Conservation (phyloP, 2,329 filamentous ascomycete species). For the Ascochyta fabae region DNA sequence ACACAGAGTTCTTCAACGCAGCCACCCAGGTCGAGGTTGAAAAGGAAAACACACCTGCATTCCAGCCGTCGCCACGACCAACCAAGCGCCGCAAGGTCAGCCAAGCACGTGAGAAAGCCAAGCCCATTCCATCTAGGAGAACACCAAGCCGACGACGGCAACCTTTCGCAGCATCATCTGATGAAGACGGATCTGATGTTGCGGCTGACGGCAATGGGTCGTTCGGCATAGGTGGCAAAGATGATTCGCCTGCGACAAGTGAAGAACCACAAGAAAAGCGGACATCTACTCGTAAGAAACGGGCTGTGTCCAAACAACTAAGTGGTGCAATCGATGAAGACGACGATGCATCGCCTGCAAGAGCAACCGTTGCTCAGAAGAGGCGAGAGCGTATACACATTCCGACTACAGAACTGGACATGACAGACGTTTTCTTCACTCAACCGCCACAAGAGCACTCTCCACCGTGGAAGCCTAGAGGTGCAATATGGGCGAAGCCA, state of each 20-base stretch:
- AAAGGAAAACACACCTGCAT: slow-evolving; percentile 38
- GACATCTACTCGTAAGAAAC: slow-evolving; percentile 23
- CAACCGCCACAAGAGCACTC: slow-evolving; percentile 53
- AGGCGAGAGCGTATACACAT: slow-evolving; percentile 54
- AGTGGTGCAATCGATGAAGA: slow-evolving; percentile 16
- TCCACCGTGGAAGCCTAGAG: slow-evolving; percentile 54
- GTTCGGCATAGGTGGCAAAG: slow-evolving; percentile 15
- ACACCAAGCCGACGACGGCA: slow-evolving; percentile 23
- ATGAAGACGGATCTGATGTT: slow-evolving; percentile 28
- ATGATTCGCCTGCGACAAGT: slow-evolving; percentile 17
- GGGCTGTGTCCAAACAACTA: slow-evolving; percentile 16
- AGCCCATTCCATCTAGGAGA: slow-evolving; percentile 31
- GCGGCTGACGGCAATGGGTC: slow-evolving; percentile 15
- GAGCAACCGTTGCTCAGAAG: slow-evolving; percentile 38
- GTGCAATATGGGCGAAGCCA: slow-evolving; percentile 56
- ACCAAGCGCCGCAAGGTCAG: slow-evolving; percentile 46
- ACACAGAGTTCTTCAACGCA: slow-evolving; percentile 69
- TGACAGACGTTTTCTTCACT: slow-evolving; percentile 52
- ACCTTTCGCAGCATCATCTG: slow-evolving; percentile 34
- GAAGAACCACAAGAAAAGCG: slow-evolving; percentile 9
- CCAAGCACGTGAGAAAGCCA: slow-evolving; percentile 32
- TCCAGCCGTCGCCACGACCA: slow-evolving; percentile 44
- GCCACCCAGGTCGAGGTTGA: slow-evolving; percentile 61
- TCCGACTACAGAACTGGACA: slow-evolving; percentile 48
- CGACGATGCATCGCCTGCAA: slow-evolving; percentile 26